Base-by-base conservation (phyloP, 805 yeast species). In the Torulaspora maleeae region DNA sequence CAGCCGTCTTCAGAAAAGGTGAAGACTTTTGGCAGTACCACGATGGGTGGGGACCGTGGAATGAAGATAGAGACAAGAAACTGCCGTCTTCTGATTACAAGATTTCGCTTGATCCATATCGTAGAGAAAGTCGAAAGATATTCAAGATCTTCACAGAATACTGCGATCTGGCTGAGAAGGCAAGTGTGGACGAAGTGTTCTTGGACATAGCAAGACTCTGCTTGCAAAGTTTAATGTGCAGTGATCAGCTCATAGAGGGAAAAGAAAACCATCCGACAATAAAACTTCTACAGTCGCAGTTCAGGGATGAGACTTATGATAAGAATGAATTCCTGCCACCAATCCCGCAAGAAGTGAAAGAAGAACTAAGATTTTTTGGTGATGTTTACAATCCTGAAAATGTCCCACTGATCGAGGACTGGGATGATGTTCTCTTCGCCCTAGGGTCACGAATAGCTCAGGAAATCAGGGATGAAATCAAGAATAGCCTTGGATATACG, bases 141-240 rank as follows among this genome's bases (percentile, higher is more conserved):
- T 72, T 88, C 59, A 71, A 77, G 28, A 68, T 91, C 0, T 75
- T 93, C 55, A 75, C 76, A 45, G 61, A 68, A 6, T 71, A 74
- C 48, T 86, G 91, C 59, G 83, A 79, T 46, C 55, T 74, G 12
- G 87, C 88, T 0, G 96, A 93, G 63, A 90, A 90, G 67, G 98
- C 96, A 0, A 88, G 97, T 66, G 93, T 90, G 15, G 99, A 93
- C 66, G 99, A 93, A 66, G 82, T 89, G 39, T 93, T 84, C 60
- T 52, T 93, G 53, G 97, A 93, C 66, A 63, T 93, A 33, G 96
- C 97, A 0, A 69, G 84, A 30, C 53, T 77, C 19, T 77, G 87
- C 0, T 74, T 77, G 54, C 67, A 60, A 41, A 63, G 80, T 9
- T 37, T 72, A 2, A 38, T 60, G 33, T 47, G 50, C 36, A 56